Evolutionary conservation across 2,329 filamentous ascomycete species (phyloP).

Genomic region (Bertia moriformis): DNA sequence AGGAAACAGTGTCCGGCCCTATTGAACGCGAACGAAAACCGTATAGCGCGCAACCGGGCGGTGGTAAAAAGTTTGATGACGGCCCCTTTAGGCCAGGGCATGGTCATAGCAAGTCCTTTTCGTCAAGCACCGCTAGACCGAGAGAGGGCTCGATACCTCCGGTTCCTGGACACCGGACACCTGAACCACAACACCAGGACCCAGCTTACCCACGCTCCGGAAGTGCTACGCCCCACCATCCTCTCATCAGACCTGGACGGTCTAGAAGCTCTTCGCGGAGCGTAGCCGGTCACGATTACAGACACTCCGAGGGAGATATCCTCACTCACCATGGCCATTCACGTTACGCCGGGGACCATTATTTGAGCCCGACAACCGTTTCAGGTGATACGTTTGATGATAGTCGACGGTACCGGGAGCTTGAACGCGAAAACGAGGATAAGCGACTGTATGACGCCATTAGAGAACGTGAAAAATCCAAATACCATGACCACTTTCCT

Average conservation of each 20-base stretch:
- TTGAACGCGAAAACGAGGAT: constrained; percentile 10
- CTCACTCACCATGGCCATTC: constrained; percentile 8
- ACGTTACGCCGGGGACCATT: not conserved
- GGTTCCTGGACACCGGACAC: too few relatives aligned
- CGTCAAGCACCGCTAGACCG: not conserved
- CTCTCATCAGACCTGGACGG: constrained; percentile 4
- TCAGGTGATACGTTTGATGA: constrained; percentile 11
- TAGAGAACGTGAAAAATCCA: constrained; percentile 13
- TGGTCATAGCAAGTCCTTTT: not conserved
- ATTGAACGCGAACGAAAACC: constrained; percentile 50
- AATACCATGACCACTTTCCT: constrained; percentile 10
- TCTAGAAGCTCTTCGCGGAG: constrained; percentile 17
- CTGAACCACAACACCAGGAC: not conserved
- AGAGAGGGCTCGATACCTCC: not conserved
- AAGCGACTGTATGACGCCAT: constrained; percentile 10
- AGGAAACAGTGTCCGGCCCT: constrained; percentile 16
- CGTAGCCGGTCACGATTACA: constrained; percentile 11
- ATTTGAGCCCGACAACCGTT: constrained; percentile 3
- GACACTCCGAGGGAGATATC: constrained; percentile 18
- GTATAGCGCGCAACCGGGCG: constrained; percentile 37
- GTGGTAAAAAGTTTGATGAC: constrained; percentile 35
- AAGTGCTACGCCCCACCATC: not conserved
- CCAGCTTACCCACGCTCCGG: not conserved
- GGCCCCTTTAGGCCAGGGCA: too few relatives aligned
- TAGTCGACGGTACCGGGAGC: constrained; percentile 11